phyloP scores from a whole-genome alignment of 2,329 filamentous ascomycete species.

The Amylocarpus encephaloides region DNA sequence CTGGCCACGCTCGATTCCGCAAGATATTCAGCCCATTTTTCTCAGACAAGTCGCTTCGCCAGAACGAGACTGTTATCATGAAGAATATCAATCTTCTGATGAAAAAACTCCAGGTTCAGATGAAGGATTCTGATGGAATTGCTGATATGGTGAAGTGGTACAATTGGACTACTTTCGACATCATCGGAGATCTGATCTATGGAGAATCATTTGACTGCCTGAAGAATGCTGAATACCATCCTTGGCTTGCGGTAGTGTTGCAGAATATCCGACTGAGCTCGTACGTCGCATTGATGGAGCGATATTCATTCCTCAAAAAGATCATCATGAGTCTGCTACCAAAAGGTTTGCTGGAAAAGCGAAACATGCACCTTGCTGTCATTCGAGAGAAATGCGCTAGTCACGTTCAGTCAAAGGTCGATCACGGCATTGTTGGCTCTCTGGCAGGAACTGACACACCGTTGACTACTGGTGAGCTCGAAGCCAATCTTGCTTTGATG shows the following conservation, averaged over 20 bases:
- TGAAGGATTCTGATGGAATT: constrained; percentile 3
- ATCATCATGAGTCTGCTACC: constrained; percentile 3
- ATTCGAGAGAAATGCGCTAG: constrained; percentile 7
- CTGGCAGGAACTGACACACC: constrained; percentile 1
- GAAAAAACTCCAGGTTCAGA: constrained; percentile 1
- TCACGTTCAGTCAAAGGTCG: not conserved
- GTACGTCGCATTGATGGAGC: not conserved
- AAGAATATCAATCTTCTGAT: constrained; percentile 4
- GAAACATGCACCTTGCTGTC: constrained; percentile 2
- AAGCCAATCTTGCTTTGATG: constrained; percentile 35
- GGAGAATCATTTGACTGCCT: constrained; percentile 36
- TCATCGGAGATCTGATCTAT: constrained; percentile 39
- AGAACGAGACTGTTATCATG: constrained; percentile 25
- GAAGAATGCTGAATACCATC: constrained; percentile 10
- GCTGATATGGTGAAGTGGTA: constrained; percentile 31
- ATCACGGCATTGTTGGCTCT: constrained; percentile 2
- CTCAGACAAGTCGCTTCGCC: constrained; percentile 26
- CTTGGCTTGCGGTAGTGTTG: constrained; percentile 7
- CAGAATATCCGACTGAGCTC: constrained; percentile 4
- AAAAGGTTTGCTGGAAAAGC: constrained; percentile 4
- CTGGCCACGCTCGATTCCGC: constrained; percentile 24
- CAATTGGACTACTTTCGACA: constrained; percentile 34
- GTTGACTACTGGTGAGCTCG: constrained; percentile 26
- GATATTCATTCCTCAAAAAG: constrained; percentile 6
- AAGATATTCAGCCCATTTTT: constrained; percentile 27